A percentile compares a stretch with the other conserved stretches of the same genome.
Conservation (phyloP, 1,284 basidiomycete genomes). For the Austroboletus niveus region DNA sequence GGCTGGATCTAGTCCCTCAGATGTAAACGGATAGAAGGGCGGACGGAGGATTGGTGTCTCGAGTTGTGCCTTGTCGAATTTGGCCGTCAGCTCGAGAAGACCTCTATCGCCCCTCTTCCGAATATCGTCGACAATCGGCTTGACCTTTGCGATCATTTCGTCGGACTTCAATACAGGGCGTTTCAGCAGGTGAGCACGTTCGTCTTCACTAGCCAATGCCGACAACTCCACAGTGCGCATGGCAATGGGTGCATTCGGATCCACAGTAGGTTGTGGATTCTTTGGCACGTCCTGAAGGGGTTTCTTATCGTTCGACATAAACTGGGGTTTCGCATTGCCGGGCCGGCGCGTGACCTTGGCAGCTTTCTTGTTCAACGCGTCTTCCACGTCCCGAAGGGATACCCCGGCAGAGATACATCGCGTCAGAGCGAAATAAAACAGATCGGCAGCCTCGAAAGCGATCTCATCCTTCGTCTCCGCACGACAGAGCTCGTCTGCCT, state of each 20-base stretch:
- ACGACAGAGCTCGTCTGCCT: slow-evolving; percentile 93
- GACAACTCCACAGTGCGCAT: slow-evolving; percentile 75
- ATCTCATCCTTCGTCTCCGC: slow-evolving; percentile 83
- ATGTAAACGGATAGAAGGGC: slow-evolving; percentile 68
- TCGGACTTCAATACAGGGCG: slow-evolving; percentile 91
- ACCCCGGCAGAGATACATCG: slow-evolving; percentile 89
- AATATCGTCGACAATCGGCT: slow-evolving; percentile 91
- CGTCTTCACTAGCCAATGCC: slow-evolving; percentile 44
- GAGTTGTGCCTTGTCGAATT: slow-evolving; percentile 84
- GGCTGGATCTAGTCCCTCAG: slow-evolving; percentile 56
- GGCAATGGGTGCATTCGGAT: slow-evolving; percentile 52
- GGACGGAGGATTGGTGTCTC: slow-evolving; percentile 61
- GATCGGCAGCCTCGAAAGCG: slow-evolving; percentile 96
- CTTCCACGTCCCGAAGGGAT: slow-evolving; percentile 81
- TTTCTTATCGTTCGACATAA: slow-evolving; percentile 44
- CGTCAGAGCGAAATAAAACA: slow-evolving; percentile 92
- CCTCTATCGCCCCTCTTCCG: slow-evolving; percentile 84
- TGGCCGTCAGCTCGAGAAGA: slow-evolving; percentile 86
- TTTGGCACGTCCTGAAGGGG: slow-evolving; percentile 25
- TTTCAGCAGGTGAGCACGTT: slow-evolving; percentile 73
- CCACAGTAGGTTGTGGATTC: slow-evolving; percentile 25
- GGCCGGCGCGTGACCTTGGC: slow-evolving; percentile 85
- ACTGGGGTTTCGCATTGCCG: slow-evolving; percentile 94
- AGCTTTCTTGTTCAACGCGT: slow-evolving; percentile 83
- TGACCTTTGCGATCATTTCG: slow-evolving; percentile 94